A percentile compares a stretch with the other conserved stretches of the same genome.
Conservation (phyloP, 345 rosid genomes). For the Cardamine chenopodiifolia region DNA sequence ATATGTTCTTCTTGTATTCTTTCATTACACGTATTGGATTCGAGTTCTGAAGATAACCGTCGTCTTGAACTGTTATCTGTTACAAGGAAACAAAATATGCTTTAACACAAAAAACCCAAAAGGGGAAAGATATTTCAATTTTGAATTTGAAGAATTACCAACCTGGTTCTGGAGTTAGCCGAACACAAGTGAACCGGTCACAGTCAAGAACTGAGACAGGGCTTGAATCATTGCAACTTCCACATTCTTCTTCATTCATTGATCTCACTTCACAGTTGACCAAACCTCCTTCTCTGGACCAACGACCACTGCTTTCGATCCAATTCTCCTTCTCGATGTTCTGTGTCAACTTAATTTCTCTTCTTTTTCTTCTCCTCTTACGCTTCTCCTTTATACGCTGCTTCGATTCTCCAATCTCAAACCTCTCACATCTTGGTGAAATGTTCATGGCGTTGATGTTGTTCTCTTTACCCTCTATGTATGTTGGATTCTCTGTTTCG, state of each 20-base stretch:
- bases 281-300: conserved; percentile 14
- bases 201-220: conserved; percentile 92
- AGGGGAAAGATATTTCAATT: neutral
- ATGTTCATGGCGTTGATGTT: conserved; percentile 11
- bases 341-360: conserved; percentile 31
- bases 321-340: conserved; percentile 14
- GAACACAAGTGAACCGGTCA: conserved; percentile 49
- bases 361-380: conserved; percentile 36
- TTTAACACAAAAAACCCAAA: conserved; percentile 3
- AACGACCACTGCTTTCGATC: neutral
- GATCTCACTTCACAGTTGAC: conserved; percentile 23
- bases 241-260: conserved; percentile 47
- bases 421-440: neutral
- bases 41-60: conserved; percentile 21
- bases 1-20: conserved; percentile 9
- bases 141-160: conserved; percentile 25
- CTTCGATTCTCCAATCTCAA: conserved; percentile 23
- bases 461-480: conserved; percentile 3
- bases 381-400: conserved; percentile 39
- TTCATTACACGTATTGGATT: conserved; percentile 1
- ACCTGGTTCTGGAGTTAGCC: conserved; percentile 49
- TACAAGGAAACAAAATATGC: neutral
- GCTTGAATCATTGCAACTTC: conserved; percentile 64
- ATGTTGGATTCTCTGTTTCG: conserved; percentile 21
- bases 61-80: conserved; percentile 34